Base-by-base conservation (phyloP, 768 basidiomycete genomes). In the Naganishia vaughanmartiniae region DNA sequence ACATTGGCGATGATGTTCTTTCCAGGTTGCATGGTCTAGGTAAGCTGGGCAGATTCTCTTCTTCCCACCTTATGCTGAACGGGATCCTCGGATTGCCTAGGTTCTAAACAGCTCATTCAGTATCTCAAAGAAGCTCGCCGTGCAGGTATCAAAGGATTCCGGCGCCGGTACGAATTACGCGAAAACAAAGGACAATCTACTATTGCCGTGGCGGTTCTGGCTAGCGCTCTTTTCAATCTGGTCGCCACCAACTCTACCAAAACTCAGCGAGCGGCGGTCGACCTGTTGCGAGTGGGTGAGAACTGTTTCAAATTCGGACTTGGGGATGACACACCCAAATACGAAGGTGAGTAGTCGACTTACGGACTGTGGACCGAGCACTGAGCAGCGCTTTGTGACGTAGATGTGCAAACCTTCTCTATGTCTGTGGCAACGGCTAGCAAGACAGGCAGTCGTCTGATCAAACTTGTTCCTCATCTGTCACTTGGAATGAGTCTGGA, bases 11-110 rank as follows among this genome's bases (percentile, higher is more conserved):
- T 51, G 56, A 51, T 15, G 15, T 63, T 48, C 36, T 69, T 24
- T 46, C 56, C 39, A 60, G 34, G 57, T 58, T 69, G 10, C 56
- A 58, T 34, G 68, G 68, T 34, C 46, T 46, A 51, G 68, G 68
- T 69, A 42, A 36, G 48, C 45, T 17, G 24, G 48, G 48, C 21
- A 1, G 3, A 26, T 21, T 10, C 2, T 15, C 36, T 46, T 63
- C 58, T 11, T 21, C 11, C 19, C 54, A 14, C 1, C 42, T 15
- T 42, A 2, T 10, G 33, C 30, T 39, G 24, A 31, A 42, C 26
- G 1, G 39, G 2, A 36, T 26, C 2, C 33, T 17, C 15, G 21
- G 3, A 17, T 51, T 17, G 14, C 31, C 11, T 31, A 63, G 68
- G 68, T 21, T 42, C 68, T 5, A 69, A 58, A 48, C 68, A 45